phyloP scores from a whole-genome alignment of 73 alveolate genomes.

The Strombidium stylifer region DNA sequence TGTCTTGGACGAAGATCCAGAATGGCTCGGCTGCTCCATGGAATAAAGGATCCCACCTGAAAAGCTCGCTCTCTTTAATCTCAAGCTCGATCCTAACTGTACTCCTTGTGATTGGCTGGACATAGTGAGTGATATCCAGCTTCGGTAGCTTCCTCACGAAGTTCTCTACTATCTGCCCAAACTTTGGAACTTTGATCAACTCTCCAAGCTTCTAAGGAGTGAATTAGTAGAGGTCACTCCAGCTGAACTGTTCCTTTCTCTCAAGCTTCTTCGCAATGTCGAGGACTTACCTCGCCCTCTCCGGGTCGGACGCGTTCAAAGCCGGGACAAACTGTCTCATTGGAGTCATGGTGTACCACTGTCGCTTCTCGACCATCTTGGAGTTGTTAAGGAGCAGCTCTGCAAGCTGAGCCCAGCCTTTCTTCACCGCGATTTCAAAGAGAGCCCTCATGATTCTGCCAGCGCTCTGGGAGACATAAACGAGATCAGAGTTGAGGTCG shows the following conservation, averaged over 20 bases:
- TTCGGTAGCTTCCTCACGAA: conserved; percentile 97
- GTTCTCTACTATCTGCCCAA: conserved; percentile 92
- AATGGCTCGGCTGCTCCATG: conserved; percentile 98
- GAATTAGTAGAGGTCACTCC: conserved; percentile 92
- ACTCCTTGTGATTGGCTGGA: conserved; percentile 98
- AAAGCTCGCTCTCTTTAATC: conserved; percentile 90
- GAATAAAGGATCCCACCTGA: conserved; percentile 97
- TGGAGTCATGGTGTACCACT: conserved; percentile 99
- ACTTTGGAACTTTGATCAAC: conserved; percentile 62
- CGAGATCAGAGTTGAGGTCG: conserved; percentile 99
- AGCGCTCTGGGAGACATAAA: conserved; percentile 97
- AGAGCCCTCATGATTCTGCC: conserved; percentile 99
- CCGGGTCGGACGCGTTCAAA: no score
- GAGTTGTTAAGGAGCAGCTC: conserved; percentile 71
- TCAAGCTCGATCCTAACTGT: conserved; percentile 93
- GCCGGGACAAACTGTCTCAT: conserved; percentile 97
- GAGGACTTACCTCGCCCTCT: no score
- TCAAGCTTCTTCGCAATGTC: conserved; percentile 89
- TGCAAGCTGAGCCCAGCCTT: conserved; percentile 95
- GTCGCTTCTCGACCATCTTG: conserved; percentile 97
- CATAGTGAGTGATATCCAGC: conserved; percentile 92
- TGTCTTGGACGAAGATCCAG: conserved; percentile 98
- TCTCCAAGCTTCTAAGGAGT: conserved; percentile 89
- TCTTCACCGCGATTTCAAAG: conserved; percentile 94
- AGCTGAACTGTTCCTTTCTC: conserved; percentile 91